These are phyloP conservation scores for Globisporangium spiculum DNA, from an alignment of 352 stramenopile species.

Conservation along the genomic window DNA sequence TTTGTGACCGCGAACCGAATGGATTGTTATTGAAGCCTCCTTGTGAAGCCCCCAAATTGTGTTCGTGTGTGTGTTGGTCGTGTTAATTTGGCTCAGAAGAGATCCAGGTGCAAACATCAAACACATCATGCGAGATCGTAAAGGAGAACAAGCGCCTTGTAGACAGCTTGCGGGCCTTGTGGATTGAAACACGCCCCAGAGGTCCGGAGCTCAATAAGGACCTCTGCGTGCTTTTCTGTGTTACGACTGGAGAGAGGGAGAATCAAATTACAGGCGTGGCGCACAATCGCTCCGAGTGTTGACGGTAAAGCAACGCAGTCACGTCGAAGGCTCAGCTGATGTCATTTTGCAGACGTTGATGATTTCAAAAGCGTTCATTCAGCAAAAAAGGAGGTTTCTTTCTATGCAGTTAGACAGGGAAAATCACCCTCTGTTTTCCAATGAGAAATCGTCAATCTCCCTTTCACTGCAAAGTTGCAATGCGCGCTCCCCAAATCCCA, in stretches of 20 bases:
- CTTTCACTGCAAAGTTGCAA: too few species aligned
- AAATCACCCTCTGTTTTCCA: too few species aligned
- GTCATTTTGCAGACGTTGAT: background rate
- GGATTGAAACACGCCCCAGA: background rate
- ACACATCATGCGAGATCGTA: background rate
- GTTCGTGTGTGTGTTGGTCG: background rate
- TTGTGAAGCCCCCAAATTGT: background rate
- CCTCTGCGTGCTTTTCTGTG: background rate
- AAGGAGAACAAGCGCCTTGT: background rate
- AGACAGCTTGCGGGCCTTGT: background rate
- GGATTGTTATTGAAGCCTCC: background rate
- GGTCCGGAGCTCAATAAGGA: background rate
- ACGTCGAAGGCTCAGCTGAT: background rate
- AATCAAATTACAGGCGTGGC: background rate
- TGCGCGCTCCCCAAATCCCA: too few species aligned
- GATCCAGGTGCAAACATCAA: background rate
- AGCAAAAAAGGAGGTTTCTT: background rate
- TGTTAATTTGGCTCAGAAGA: background rate
- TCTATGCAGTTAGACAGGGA: too few species aligned
- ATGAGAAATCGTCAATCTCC: too few species aligned
- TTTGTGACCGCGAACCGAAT: constrained; percentile 5
- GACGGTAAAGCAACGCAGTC: background rate
- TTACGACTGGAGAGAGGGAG: background rate
- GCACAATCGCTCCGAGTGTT: background rate
- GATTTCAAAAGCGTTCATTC: background rate